Base-by-base conservation (phyloP, 345 rosid species). In the Corchorus olitorius region DNA sequence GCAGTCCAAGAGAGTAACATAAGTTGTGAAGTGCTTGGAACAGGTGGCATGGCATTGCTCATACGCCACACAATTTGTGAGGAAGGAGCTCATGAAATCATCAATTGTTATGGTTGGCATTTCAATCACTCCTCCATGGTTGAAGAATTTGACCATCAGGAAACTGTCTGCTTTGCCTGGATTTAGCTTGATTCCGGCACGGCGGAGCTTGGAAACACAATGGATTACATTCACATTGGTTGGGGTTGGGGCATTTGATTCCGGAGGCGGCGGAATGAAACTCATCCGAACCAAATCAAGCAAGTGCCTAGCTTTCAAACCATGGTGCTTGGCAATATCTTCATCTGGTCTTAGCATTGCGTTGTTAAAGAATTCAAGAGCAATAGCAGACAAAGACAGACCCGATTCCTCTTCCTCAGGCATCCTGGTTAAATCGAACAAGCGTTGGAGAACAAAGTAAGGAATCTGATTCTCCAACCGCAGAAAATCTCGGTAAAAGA, bases 21-120 rank as follows among this genome's bases (percentile, higher is more conserved):
- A 94, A 12, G 94, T 76, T 3, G 98, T 92, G 83, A 92, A 86
- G 79, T 91, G 90, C 65, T 75, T 90, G 7, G 92, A 83, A 52
- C 82, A 82, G 55, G 85, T 79, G 34, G 49, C 78, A 77, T 94
- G 86, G 76, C 94, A 94, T 19, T 94, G 97, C 82, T 94, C 97
- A 80, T 84, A 92, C 0, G 97, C 97, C 64, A 94, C 94, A 49
- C 92, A 91, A 54, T 94, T 94, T 0, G 82, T 76, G 64, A 94
- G 77, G 71, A 94, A 86, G 1, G 93, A 85, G 78, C 87, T 80
- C 96, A 85, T 89, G 78, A 87, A 85, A 48, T 94, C 98, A 62
- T 33, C 67, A 2, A 34, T 74, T 74, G 20, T 19, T 6, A 59
- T 81, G 64, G 78, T 62, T 12, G 98, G 96, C 97, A 92, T 92